phyloP scores from a whole-genome alignment of 345 rosid species.

The Lumnitzera littorea region DNA sequence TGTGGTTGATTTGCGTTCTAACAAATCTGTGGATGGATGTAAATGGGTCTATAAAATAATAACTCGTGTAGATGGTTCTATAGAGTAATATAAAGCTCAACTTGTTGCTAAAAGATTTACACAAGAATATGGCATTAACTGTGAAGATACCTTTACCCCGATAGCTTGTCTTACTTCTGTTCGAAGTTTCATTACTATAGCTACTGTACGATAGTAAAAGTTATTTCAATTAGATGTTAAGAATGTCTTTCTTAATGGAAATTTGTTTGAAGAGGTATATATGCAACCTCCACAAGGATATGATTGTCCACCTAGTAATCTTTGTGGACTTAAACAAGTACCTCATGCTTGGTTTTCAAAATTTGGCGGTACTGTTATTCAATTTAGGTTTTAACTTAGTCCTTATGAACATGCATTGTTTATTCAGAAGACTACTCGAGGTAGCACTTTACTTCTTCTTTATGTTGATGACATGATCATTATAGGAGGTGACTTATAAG shows the following conservation, averaged over 20 bases:
- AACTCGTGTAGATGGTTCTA: background rate
- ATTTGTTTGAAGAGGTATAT: background rate
- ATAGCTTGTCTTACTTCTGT: background rate
- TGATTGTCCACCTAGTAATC: background rate
- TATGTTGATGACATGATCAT: constrained; percentile 16
- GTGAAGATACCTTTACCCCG: background rate
- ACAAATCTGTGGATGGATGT: background rate
- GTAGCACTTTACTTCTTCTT: background rate
- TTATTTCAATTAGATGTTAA: constrained; percentile 4
- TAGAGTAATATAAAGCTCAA: constrained; percentile 1
- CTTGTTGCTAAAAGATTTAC: background rate
- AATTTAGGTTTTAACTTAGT: background rate
- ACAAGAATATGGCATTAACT: constrained; percentile 6
- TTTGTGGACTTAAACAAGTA: constrained; percentile 6
- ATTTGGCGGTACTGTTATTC: background rate
- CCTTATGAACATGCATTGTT: background rate
- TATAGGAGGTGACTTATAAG: background rate
- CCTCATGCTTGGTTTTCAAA: constrained; percentile 8
- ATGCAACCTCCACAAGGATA: background rate
- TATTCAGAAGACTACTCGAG: background rate
- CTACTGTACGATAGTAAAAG: background rate
- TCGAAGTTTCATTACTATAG: background rate
- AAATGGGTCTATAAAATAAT: constrained; percentile 1
- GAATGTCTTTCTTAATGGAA: constrained; percentile 5
- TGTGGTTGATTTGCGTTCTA: too few relatives aligned